Conservation (phyloP, 495 filamentous ascomycete species). For the Penicillium coffeae region DNA sequence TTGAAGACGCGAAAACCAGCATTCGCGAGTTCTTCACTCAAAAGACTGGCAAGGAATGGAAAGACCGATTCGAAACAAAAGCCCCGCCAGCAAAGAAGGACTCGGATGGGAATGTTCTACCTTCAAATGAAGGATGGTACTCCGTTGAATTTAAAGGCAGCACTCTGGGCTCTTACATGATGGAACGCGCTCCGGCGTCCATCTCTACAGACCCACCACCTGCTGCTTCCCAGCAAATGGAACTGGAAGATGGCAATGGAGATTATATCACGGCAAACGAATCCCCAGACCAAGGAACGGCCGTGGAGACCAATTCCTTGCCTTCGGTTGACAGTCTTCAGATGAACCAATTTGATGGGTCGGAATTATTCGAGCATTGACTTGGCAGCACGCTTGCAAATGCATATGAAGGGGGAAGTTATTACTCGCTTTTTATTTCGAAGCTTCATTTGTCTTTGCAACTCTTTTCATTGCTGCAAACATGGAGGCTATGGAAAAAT, state of each 20-base stretch:
- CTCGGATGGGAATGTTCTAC: slow-evolving; percentile 21
- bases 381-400: background rate
- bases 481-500: background rate
- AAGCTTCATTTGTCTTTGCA: background rate
- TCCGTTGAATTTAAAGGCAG: slow-evolving; percentile 15
- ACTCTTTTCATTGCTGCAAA: too few relatives aligned
- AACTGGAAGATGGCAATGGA: background rate
- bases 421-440: background rate
- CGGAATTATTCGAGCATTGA: background rate
- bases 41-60: slow-evolving; percentile 56
- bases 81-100: slow-evolving; percentile 16
- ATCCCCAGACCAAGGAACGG: too few relatives aligned
- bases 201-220: background rate
- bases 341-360: background rate
- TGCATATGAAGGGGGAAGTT: background rate
- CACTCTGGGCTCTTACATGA: slow-evolving; percentile 24
- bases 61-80: slow-evolving; percentile 32
- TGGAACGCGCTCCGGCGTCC: background rate
- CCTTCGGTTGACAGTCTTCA: too few relatives aligned
- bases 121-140: slow-evolving; percentile 34
- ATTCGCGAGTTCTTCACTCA: slow-evolving; percentile 56
- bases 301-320: too few relatives aligned
- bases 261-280: too few relatives aligned
- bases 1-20: slow-evolving; percentile 32
- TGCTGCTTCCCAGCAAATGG: too few relatives aligned